Evolutionary conservation across 2,329 filamentous ascomycete genomes (phyloP).

Genomic region (Penicillium sp.): DNA sequence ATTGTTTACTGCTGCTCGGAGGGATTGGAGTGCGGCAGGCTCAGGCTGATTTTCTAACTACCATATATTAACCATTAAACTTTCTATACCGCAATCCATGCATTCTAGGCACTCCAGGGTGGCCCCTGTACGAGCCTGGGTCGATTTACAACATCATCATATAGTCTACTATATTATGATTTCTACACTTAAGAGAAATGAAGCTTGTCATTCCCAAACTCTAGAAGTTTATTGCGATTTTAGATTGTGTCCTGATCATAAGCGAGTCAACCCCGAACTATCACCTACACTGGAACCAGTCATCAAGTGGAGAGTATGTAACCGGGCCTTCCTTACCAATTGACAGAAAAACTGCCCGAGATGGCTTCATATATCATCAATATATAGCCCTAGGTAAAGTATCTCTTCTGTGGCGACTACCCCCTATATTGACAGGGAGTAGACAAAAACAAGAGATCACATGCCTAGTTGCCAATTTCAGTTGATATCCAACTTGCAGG

Average conservation of each 20-base stretch:
- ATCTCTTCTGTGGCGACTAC: not conserved
- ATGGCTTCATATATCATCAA: too few relatives aligned
- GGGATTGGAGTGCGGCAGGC: slow-evolving; percentile 33
- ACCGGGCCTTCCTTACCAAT: not conserved
- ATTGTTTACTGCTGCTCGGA: slow-evolving; percentile 36
- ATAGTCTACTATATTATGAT: not conserved
- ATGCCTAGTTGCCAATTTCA: not conserved
- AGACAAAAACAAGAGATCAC: not conserved
- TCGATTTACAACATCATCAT: not conserved
- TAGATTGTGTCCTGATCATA: slow-evolving; percentile 2
- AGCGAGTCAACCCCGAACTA: not conserved
- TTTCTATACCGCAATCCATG: not conserved
- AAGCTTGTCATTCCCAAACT: not conserved
- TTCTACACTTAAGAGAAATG: not conserved
- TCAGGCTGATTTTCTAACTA: not conserved
- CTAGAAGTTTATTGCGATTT: not conserved
- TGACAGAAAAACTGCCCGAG: not conserved
- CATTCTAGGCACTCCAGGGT: not conserved
- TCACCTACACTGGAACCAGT: not conserved
- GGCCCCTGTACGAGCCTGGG: not conserved
- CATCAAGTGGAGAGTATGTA: not conserved
- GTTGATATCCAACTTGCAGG: not conserved
- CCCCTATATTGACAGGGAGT: not conserved
- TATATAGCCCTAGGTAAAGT: not conserved
- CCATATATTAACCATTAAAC: not conserved